Evolutionary conservation across 225 moss, liverwort and hornwort genomes (phyloP).

Genomic region (Thuidium tamariscinum): DNA sequence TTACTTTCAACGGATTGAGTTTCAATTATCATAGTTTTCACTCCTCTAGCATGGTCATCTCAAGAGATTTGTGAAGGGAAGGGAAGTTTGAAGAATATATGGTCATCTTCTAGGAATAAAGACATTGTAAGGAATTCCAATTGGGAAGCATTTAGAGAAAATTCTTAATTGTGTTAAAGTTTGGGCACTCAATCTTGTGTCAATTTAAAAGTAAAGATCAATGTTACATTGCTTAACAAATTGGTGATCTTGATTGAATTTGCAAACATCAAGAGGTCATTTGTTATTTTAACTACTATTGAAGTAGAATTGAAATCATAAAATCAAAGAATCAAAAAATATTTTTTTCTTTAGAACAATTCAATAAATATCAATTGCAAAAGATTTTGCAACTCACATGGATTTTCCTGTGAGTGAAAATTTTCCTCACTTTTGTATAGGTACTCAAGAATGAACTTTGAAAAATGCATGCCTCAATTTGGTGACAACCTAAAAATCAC

Average conservation of each 20-base stretch:
- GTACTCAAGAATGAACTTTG: not conserved
- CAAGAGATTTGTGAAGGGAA: not conserved
- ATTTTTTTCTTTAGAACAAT: not conserved
- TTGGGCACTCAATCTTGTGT: not conserved
- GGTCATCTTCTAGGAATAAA: fast-evolving
- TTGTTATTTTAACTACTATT: fast-evolving
- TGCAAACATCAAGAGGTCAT: not conserved
- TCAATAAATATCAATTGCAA: not conserved
- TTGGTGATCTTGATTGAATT: too few relatives aligned
- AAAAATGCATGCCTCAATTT: fast-evolving
- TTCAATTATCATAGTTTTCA: not conserved
- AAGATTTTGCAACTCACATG: not conserved
- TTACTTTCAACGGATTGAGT: not conserved
- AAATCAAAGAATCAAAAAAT: not conserved
- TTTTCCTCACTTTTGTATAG: not conserved
- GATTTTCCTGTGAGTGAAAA: not conserved
- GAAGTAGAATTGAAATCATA: not conserved
- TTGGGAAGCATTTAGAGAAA: not conserved
- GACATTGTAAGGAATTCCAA: not conserved
- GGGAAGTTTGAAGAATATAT: not conserved
- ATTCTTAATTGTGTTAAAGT: not conserved
- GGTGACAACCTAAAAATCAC: too few relatives aligned
- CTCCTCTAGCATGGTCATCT: not conserved
- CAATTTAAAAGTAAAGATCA: not conserved
- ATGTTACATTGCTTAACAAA: too few relatives aligned